Conservation (phyloP, 2,329 filamentous ascomycete species). For the Didymella arachidicola region DNA sequence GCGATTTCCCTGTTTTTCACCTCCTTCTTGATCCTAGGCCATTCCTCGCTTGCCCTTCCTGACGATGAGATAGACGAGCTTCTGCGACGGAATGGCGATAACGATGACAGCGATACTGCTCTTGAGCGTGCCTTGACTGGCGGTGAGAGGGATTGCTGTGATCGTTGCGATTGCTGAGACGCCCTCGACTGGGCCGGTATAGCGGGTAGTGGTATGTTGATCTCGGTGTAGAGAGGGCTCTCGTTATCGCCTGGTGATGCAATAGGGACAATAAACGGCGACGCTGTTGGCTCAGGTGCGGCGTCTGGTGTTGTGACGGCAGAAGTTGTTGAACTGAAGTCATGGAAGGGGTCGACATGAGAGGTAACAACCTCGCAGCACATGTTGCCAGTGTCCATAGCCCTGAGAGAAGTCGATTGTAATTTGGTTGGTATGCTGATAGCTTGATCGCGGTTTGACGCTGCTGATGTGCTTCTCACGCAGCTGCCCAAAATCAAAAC, state of each 20-base stretch:
- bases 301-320: slow-evolving; percentile 11
- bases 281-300: slow-evolving; percentile 3
- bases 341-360: slow-evolving; percentile 12
- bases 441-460: background rate
- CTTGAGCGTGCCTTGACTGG: slow-evolving; percentile 26
- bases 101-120: slow-evolving; percentile 35
- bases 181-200: slow-evolving; percentile 25
- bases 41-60: slow-evolving; percentile 12
- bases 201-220: slow-evolving; percentile 43
- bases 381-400: slow-evolving; percentile 15
- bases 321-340: slow-evolving; percentile 10
- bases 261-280: slow-evolving; percentile 2
- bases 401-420: background rate
- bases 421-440: too few species aligned
- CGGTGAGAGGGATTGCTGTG: slow-evolving; percentile 13
- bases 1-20: slow-evolving; percentile 34
- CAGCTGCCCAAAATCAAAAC: slow-evolving; percentile 3
- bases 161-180: slow-evolving; percentile 1
- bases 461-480: slow-evolving; percentile 1
- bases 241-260: slow-evolving; percentile 27
- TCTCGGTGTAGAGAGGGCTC: slow-evolving; percentile 45
- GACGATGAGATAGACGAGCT: slow-evolving; percentile 23
- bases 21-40: slow-evolving; percentile 35
- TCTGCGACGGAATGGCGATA: slow-evolving; percentile 35
- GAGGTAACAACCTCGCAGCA: slow-evolving; percentile 9